Evolutionary conservation across 176 grass and related monocot species (phyloP).

Genomic region (Aegilops sharonensis): DNA sequence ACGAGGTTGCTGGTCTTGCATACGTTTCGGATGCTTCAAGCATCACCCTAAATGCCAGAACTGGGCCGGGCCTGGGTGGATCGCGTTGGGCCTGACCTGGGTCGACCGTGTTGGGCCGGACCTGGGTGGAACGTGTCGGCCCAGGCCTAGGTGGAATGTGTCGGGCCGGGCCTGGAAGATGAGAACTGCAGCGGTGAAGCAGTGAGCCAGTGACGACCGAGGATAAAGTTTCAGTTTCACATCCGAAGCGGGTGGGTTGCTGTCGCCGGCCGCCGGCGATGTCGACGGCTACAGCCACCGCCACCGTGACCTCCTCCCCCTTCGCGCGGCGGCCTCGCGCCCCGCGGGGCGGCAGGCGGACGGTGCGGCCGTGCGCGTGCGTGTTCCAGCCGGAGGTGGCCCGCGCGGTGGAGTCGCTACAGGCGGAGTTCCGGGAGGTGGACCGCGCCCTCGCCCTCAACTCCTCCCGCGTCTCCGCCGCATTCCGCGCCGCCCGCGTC

Average conservation of each 20-base stretch:
- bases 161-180: neutral
- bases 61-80: neutral
- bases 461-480: constrained; percentile 70
- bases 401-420: constrained; percentile 68
- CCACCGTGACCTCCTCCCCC: neutral
- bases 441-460: constrained; percentile 69
- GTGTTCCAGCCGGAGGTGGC: constrained; percentile 59
- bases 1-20: neutral
- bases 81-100: neutral
- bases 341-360: neutral
- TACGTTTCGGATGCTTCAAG: constrained; percentile 42
- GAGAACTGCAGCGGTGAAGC: too few relatives aligned
- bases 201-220: too few relatives aligned
- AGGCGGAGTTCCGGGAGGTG: constrained; percentile 58
- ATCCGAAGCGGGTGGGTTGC: neutral
- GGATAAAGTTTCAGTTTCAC: constrained; percentile 8
- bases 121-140: too few relatives aligned
- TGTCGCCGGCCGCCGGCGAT: constrained; percentile 32
- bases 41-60: neutral
- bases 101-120: neutral
- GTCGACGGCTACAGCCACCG: constrained; percentile 5
- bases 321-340: neutral
- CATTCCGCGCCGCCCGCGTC: constrained; percentile 65
- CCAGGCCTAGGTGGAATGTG: too few relatives aligned
- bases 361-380: neutral